Percentiles rank a stretch among this genome's conserved stretches.
These are phyloP conservation scores for Pseudocercospora cruenta DNA, from an alignment of 2,329 filamentous ascomycete species.

Conservation along the genomic window DNA sequence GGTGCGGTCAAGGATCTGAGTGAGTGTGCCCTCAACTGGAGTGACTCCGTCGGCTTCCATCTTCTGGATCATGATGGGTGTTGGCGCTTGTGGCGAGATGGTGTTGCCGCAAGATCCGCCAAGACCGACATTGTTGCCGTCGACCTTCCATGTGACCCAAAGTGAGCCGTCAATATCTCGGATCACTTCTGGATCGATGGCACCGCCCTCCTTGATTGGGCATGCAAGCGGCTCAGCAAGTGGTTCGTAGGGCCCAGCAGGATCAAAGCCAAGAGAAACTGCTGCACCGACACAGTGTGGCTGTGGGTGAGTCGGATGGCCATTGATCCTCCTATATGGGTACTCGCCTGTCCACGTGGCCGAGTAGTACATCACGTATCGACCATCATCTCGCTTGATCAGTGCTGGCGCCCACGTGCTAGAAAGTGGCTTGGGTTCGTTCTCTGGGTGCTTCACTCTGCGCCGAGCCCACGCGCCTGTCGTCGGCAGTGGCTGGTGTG, in stretches of 20 bases:
- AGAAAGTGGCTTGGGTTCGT: constrained; percentile 22
- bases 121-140: constrained; percentile 40
- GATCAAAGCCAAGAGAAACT: constrained; percentile 29
- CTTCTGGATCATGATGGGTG: constrained; percentile 41
- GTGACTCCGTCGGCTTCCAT: constrained; percentile 37
- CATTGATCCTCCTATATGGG: constrained; percentile 1
- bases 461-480: constrained; percentile 17
- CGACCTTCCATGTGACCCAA: constrained; percentile 41
- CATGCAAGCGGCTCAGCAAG: constrained; percentile 32
- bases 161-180: constrained; percentile 34
- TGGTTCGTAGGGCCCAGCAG: constrained; percentile 38
- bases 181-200: constrained; percentile 40
- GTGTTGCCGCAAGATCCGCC: constrained; percentile 39
- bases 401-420: constrained; percentile 39
- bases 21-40: constrained; percentile 23
- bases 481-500: constrained; percentile 24
- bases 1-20: constrained; percentile 36
- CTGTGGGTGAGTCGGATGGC: constrained; percentile 24
- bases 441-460: background rate
- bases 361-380: constrained; percentile 42
- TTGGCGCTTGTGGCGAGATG: constrained; percentile 28
- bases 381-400: constrained; percentile 34
- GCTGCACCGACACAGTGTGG: constrained; percentile 42
- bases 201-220: constrained; percentile 36
- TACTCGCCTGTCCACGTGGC: constrained; percentile 20